phyloP scores from a whole-genome alignment of 805 yeast species.

The Candida odintsovae region DNA sequence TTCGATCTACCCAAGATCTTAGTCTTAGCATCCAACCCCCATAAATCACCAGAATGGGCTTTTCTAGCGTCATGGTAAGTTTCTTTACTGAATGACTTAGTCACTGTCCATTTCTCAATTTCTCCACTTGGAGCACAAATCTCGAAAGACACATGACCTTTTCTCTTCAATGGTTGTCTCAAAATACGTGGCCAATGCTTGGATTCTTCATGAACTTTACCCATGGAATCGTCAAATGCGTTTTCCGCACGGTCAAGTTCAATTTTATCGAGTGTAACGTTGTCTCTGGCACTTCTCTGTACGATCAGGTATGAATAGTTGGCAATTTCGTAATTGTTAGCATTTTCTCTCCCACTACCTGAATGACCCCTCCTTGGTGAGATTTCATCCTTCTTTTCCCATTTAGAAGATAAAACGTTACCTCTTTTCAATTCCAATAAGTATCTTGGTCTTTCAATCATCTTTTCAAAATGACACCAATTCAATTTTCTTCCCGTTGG shows the following conservation, averaged over 20 bases:
- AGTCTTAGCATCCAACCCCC: conserved; percentile 70
- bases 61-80: conserved; percentile 89
- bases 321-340: conserved; percentile 65
- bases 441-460: conserved; percentile 71
- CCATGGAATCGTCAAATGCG: conserved; percentile 22
- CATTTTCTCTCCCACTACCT: conserved; percentile 67
- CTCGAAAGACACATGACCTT: conserved; percentile 76
- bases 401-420: conserved; percentile 58
- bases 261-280: conserved; percentile 33
- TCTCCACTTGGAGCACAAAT: conserved; percentile 77
- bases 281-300: conserved; percentile 48
- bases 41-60: conserved; percentile 74
- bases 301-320: conserved; percentile 70
- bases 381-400: conserved; percentile 44
- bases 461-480: conserved; percentile 72
- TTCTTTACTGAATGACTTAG: conserved; percentile 69
- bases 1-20: conserved; percentile 33
- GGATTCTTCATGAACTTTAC: conserved; percentile 22
- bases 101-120: conserved; percentile 82
- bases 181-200: conserved; percentile 69
- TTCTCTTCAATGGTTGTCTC: conserved; percentile 65
- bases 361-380: conserved; percentile 47
- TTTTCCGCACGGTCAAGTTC: conserved; percentile 33
- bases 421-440: conserved; percentile 86
- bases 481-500: conserved; percentile 54